Percentiles rank a stretch among this genome's conserved stretches.
phyloP scores from a whole-genome alignment of 164 flowering plant genomes.

The Macadamia integrifolia region DNA sequence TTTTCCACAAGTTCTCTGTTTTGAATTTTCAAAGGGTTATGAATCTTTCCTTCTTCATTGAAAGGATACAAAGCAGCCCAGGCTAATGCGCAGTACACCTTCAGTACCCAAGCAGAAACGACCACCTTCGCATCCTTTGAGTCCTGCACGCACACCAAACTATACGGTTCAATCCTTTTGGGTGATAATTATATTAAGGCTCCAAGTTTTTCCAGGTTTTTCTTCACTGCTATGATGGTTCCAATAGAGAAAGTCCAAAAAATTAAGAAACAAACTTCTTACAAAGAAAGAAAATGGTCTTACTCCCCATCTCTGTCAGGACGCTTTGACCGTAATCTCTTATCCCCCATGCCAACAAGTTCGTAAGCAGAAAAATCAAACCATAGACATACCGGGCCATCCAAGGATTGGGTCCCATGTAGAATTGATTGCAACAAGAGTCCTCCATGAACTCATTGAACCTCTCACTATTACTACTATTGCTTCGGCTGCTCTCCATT shows the following conservation, averaged over 20 bases:
- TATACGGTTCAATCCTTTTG: no score
- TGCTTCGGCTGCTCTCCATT: no score
- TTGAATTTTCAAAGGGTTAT: no score
- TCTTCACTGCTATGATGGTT: no score
- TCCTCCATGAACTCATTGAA: constrained; percentile 23
- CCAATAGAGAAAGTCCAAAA: no score
- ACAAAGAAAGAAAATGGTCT: constrained; percentile 13
- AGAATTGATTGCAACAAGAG: constrained; percentile 59
- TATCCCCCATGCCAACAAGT: constrained; percentile 71
- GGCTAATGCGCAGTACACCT: constrained; percentile 85
- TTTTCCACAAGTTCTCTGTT: no score
- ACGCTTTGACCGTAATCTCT: constrained; percentile 61
- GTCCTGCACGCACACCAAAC: constrained; percentile 34
- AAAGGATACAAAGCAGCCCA: constrained; percentile 92
- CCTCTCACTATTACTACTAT: constrained; percentile 16
- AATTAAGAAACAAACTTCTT: no score
- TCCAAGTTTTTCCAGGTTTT: no score
- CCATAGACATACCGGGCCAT: constrained; percentile 81
- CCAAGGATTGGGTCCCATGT: constrained; percentile 70
- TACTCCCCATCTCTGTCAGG: constrained; percentile 58
- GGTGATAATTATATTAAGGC: no score
- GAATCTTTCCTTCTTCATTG: no score
- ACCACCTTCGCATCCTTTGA: constrained; percentile 58
- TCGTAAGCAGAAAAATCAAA: constrained; percentile 54
- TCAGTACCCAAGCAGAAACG: constrained; percentile 71